Conservation (phyloP, 2,329 filamentous ascomycete genomes). For the Diaporthe destruens region DNA sequence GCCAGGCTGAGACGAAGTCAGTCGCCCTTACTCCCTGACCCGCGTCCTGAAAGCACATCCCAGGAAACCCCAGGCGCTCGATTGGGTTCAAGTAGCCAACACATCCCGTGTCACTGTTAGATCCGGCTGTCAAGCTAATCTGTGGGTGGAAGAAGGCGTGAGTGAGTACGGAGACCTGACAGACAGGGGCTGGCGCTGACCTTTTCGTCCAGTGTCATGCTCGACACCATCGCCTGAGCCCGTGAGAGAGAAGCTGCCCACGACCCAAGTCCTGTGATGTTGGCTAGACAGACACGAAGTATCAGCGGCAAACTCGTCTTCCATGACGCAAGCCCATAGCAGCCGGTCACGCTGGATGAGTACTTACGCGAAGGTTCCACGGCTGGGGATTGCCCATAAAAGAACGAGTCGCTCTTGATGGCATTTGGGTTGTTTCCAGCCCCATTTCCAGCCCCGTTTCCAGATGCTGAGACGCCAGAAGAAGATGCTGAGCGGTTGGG, state of each 20-base stretch:
- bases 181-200: conserved; percentile 48
- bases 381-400: conserved; percentile 64
- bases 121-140: conserved; percentile 81
- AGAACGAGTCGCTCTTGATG: conserved; percentile 58
- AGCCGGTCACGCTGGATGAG: not conserved
- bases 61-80: conserved; percentile 55
- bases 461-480: conserved; percentile 8
- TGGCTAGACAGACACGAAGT: conserved; percentile 50
- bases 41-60: conserved; percentile 60
- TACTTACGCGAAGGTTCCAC: conserved; percentile 65
- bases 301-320: conserved; percentile 18
- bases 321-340: no score
- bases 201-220: conserved; percentile 83
- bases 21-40: conserved; percentile 58
- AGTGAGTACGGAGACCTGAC: not conserved
- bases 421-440: conserved; percentile 40
- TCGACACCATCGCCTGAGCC: conserved; percentile 76
- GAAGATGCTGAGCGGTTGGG: conserved; percentile 37
- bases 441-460: conserved; percentile 17
- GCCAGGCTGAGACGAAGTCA: conserved; percentile 58
- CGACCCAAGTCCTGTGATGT: conserved; percentile 69
- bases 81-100: conserved; percentile 59
- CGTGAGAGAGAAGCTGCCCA: conserved; percentile 78
- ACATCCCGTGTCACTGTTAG: conserved; percentile 66
- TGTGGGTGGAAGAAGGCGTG: conserved; percentile 42